Conservation (phyloP, 129 eudicot species). For the Artemisia annua region DNA sequence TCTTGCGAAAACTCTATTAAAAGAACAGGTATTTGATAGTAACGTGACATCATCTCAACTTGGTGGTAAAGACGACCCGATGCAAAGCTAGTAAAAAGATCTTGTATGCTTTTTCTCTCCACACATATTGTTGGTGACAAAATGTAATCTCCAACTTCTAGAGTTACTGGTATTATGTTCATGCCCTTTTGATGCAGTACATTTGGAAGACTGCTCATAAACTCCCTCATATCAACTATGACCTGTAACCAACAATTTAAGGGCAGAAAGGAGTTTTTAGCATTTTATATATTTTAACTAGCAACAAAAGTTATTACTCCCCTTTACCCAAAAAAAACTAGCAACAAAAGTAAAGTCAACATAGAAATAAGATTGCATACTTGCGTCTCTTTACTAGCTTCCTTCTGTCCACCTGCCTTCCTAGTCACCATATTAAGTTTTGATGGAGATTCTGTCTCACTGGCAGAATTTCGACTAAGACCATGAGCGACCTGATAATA, state of each 20-base stretch:
- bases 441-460: conserved; percentile 51
- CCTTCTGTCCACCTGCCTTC: conserved; percentile 96
- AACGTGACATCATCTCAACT: conserved; percentile 94
- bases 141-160: conserved; percentile 97
- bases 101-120: conserved; percentile 92
- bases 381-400: conserved; percentile 79
- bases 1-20: conserved; percentile 96
- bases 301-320: no score
- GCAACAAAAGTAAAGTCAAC: not conserved
- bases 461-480: conserved; percentile 47
- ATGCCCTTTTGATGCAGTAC: conserved; percentile 97
- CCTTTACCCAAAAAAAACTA: no score
- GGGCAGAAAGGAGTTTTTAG: not conserved
- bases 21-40: conserved; percentile 86
- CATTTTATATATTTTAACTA: not conserved
- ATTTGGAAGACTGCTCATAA: conserved; percentile 97
- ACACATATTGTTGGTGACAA: conserved; percentile 88
- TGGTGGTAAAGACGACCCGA: conserved; percentile 95
- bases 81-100: conserved; percentile 84
- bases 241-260: conserved; percentile 42
- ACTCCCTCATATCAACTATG: conserved; percentile 98
- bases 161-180: conserved; percentile 83
- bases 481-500: conserved; percentile 64
- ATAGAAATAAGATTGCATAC: conserved; percentile 38
- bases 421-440: conserved; percentile 76